phyloP scores from a whole-genome alignment of 2,329 filamentous ascomycete genomes.

The Ascochyta clinopodiicola region DNA sequence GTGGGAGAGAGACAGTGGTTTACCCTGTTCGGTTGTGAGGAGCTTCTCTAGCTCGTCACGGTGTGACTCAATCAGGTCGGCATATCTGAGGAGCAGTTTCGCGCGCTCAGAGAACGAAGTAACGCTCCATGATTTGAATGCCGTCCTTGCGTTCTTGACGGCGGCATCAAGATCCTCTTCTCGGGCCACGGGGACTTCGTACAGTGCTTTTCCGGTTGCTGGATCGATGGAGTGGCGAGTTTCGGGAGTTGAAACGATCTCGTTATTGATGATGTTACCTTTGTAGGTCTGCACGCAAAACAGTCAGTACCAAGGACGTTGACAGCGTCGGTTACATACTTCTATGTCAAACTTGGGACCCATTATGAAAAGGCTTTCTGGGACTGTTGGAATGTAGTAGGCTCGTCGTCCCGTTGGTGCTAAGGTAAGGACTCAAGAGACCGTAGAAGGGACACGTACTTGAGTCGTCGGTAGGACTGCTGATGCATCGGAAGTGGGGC shows the following conservation, averaged over 20 bases:
- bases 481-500: slow-evolving; percentile 1
- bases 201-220: slow-evolving; percentile 54
- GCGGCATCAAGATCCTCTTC: slow-evolving; percentile 57
- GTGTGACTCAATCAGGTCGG: slow-evolving; percentile 29
- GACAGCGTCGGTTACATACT: not conserved
- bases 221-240: slow-evolving; percentile 59
- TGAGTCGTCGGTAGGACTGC: not conserved
- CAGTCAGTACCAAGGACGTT: not conserved
- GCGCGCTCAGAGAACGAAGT: slow-evolving; percentile 29
- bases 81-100: slow-evolving; percentile 25
- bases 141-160: slow-evolving; percentile 53
- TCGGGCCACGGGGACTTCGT: slow-evolving; percentile 57
- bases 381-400: too few relatives aligned
- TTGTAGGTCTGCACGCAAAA: slow-evolving; percentile 15
- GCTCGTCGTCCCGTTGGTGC: too few relatives aligned
- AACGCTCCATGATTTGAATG: slow-evolving; percentile 53
- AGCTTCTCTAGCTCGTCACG: slow-evolving; percentile 29
- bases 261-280: slow-evolving; percentile 58
- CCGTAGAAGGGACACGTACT: not conserved
- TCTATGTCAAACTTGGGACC: slow-evolving; percentile 13
- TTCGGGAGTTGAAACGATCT: slow-evolving; percentile 49
- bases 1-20: slow-evolving; percentile 28
- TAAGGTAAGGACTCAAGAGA: not conserved
- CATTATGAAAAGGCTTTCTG: not conserved
- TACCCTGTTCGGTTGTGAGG: slow-evolving; percentile 34